Base-by-base conservation (phyloP, 345 rosid species). In the Excoecaria agallocha region DNA sequence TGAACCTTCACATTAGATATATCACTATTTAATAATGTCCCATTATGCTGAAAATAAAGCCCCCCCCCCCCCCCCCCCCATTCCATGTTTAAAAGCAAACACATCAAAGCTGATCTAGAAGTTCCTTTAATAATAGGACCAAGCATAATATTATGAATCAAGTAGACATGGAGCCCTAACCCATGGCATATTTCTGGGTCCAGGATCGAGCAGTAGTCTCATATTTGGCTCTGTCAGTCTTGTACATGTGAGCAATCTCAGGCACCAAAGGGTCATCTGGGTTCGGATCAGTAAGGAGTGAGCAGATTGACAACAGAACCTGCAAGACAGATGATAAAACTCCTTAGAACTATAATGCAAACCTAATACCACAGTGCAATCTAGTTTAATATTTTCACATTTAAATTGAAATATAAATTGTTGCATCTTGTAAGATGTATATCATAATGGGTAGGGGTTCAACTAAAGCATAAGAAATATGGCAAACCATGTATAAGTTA, bases 251-350 rank as follows among this genome's bases (percentile, higher is more conserved):
- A 66, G 77, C 77, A 25, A 74, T 57, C 65, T 74, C 77, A 57
- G 77, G 77, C 71, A 74, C 71, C 48, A 74, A n/a, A 2, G 77
- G 77, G 48, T 74, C 77, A 57, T 74, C 77, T 46, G 77, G 77
- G 57, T 74, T 66, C 30, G 77, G 77, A 67, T 74, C 77, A 8
- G 77, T 74, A 66, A 74, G 57, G 57, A 74, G 71, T 17, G 71
- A 66, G n/a, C 77, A 74, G 35, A 74, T 74, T 4, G 72, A 74
- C 77, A 74, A 38, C 12, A 71, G 75, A 46, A 71, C 75, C 75
- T 71, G 62, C 11, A 48, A 39, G 7, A 56, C 45, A 60, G 19
- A 13, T 6, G 1, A 20, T 20, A n/a, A 12, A 1, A 17, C 30
- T 30, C 30, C 30, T 30, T 30, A 30, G 30, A 30, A 30, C 30